These are phyloP conservation scores for Hypoxylon sp. DNA, from an alignment of 2,329 filamentous ascomycete genomes.

Conservation along the genomic window DNA sequence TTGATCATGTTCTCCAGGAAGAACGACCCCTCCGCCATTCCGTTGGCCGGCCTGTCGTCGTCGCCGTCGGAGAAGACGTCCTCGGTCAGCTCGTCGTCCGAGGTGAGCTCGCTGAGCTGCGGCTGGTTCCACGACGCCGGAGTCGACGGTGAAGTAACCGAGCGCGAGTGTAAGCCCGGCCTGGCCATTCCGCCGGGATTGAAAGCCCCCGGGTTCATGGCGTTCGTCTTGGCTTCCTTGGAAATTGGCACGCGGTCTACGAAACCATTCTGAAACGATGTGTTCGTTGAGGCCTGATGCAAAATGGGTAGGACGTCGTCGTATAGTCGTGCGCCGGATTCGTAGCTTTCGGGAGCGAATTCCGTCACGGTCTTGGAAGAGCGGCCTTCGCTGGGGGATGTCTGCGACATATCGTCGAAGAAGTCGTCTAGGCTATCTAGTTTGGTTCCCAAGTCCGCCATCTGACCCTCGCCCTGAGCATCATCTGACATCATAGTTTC, in stretches of 20 bases:
- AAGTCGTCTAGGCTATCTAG: slow-evolving; percentile 83
- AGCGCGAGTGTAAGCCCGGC: slow-evolving; percentile 79
- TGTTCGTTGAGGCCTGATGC: slow-evolving; percentile 82
- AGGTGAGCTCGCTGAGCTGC: slow-evolving; percentile 68
- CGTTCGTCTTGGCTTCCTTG: slow-evolving; percentile 66
- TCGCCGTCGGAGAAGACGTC: slow-evolving; percentile 84
- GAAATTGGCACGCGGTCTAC: slow-evolving; percentile 73
- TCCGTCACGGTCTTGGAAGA: slow-evolving; percentile 71
- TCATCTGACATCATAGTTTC: slow-evolving; percentile 96
- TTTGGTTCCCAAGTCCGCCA: slow-evolving; percentile 83
- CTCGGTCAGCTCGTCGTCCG: slow-evolving; percentile 78
- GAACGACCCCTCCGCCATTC: slow-evolving; percentile 56
- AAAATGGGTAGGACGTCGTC: slow-evolving; percentile 92
- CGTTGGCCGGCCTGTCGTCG: slow-evolving; percentile 51
- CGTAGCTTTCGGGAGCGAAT: slow-evolving; percentile 70
- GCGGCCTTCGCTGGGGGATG: slow-evolving; percentile 67
- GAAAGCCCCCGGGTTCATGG: slow-evolving; percentile 70
- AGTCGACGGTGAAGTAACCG: slow-evolving; percentile 80
- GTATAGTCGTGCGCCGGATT: slow-evolving; percentile 83
- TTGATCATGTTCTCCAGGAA: slow-evolving; percentile 69
- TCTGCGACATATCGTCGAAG: slow-evolving; percentile 73
- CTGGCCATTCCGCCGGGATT: slow-evolving; percentile 56
- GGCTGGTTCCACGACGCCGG: slow-evolving; percentile 60
- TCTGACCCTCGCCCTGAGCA: slow-evolving; percentile 72
- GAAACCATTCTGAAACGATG: slow-evolving; percentile 88